phyloP scores from a whole-genome alignment of 2,329 filamentous ascomycete genomes.

The Monilinia polystroma region DNA sequence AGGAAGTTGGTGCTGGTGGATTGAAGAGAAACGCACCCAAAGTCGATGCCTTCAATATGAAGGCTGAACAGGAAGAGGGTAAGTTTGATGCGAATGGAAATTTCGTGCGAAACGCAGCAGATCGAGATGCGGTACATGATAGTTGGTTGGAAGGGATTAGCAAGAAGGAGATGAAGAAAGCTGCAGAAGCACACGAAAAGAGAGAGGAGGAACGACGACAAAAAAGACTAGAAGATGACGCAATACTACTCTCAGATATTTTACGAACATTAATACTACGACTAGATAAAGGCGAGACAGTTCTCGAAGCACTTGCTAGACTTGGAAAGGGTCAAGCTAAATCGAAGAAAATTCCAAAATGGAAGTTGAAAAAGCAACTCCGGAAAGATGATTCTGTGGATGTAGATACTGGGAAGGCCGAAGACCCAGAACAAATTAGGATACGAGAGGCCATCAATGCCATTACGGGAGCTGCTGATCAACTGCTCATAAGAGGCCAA shows the following conservation, averaged over 20 bases:
- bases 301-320: slow-evolving; percentile 81
- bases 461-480: slow-evolving; percentile 88
- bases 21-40: slow-evolving; percentile 92
- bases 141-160: slow-evolving; percentile 88
- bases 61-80: slow-evolving; percentile 85
- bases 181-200: slow-evolving; percentile 82
- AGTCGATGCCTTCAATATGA: slow-evolving; percentile 95
- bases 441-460: slow-evolving; percentile 73
- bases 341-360: slow-evolving; percentile 59
- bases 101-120: slow-evolving; percentile 82
- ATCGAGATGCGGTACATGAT: slow-evolving; percentile 89
- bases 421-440: slow-evolving; percentile 67
- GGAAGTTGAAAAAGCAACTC: slow-evolving; percentile 69
- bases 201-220: slow-evolving; percentile 74
- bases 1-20: slow-evolving; percentile 85
- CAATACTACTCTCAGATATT: slow-evolving; percentile 69
- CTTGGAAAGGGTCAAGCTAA: slow-evolving; percentile 68
- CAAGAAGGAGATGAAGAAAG: slow-evolving; percentile 89
- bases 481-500: slow-evolving; percentile 77
- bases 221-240: slow-evolving; percentile 72
- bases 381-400: slow-evolving; percentile 66
- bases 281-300: slow-evolving; percentile 79
- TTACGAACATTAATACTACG: slow-evolving; percentile 69
- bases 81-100: slow-evolving; percentile 89
- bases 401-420: slow-evolving; percentile 57